phyloP scores from a whole-genome alignment of 306 rosid genomes.

The Vachellia collinsii region DNA sequence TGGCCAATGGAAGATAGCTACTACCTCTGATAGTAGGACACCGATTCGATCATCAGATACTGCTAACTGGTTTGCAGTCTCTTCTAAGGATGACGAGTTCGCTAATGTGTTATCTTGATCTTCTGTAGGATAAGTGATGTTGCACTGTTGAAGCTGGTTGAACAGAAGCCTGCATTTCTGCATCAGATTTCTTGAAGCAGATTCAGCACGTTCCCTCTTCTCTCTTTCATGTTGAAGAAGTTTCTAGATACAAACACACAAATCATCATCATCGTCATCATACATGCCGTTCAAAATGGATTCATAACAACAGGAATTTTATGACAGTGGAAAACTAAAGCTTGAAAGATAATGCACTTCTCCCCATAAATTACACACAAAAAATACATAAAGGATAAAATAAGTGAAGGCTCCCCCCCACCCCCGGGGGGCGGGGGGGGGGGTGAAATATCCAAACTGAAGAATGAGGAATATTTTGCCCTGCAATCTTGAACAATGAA shows the following conservation, averaged over 20 bases:
- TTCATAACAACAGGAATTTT: not conserved
- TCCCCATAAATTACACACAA: not conserved
- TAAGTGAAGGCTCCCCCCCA: not conserved
- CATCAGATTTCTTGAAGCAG: slow-evolving; percentile 52
- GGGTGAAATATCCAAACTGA: not conserved
- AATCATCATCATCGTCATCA: slow-evolving; percentile 12
- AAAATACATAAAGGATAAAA: not conserved
- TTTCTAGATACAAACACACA: slow-evolving; percentile 47
- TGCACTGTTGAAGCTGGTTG: slow-evolving; percentile 70
- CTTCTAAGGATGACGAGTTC: slow-evolving; percentile 54
- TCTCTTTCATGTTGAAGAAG: slow-evolving; percentile 61
- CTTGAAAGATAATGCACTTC: not conserved
- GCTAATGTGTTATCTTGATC: slow-evolving; percentile 35
- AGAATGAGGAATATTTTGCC: slow-evolving; percentile 5
- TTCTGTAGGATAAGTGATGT: slow-evolving; percentile 49
- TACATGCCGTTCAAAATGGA: slow-evolving; percentile 16
- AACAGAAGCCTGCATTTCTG: slow-evolving; percentile 66
- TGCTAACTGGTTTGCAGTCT: slow-evolving; percentile 60
- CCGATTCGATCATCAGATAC: slow-evolving; percentile 67
- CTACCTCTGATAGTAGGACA: slow-evolving; percentile 75
- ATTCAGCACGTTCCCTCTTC: slow-evolving; percentile 58
- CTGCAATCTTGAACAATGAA: not conserved
- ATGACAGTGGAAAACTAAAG: not conserved
- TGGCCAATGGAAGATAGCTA: slow-evolving; percentile 11
- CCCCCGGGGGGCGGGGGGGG: no score